These are phyloP conservation scores for Candida anglica DNA, from an alignment of 805 yeast species.

Conservation along the genomic window DNA sequence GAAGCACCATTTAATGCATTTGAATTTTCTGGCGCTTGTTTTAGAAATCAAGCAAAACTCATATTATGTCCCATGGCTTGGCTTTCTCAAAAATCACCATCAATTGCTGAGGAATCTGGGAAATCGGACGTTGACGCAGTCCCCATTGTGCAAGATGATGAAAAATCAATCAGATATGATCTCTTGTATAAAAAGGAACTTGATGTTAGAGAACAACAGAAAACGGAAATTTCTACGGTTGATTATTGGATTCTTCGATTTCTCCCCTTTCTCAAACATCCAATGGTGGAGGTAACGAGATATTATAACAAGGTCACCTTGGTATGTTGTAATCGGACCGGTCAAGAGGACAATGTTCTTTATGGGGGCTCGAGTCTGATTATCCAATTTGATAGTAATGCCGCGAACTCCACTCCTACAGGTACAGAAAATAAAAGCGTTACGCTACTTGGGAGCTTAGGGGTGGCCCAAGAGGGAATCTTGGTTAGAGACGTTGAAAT, in stretches of 20 bases:
- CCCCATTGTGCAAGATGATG: background rate
- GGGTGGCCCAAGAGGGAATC: conserved; percentile 64
- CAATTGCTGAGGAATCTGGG: conserved; percentile 14
- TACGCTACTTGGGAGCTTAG: conserved; percentile 49
- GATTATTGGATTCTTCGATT: conserved; percentile 76
- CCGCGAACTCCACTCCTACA: conserved; percentile 12
- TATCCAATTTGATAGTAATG: conserved; percentile 40
- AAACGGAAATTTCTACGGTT: conserved; percentile 47
- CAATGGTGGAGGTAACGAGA: conserved; percentile 13
- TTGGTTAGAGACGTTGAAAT: conserved; percentile 56
- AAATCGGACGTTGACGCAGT: background rate
- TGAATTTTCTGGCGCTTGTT: conserved; percentile 63
- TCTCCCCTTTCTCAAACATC: conserved; percentile 53
- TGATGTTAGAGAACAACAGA: background rate
- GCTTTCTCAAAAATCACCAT: conserved; percentile 55
- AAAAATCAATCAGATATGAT: background rate
- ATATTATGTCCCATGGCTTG: conserved; percentile 85
- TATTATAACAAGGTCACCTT: conserved; percentile 27
- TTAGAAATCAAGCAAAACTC: conserved; percentile 45
- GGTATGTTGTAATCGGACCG: conserved; percentile 67
- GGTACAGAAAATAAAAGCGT: conserved; percentile 50
- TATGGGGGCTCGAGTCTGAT: conserved; percentile 69
- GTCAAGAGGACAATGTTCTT: conserved; percentile 65
- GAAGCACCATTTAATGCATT: conserved; percentile 70
- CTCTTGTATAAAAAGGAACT: too few species aligned